Evolutionary conservation across 164 flowering plant species (phyloP).

Genomic region (Nymphaea thermarum): DNA sequence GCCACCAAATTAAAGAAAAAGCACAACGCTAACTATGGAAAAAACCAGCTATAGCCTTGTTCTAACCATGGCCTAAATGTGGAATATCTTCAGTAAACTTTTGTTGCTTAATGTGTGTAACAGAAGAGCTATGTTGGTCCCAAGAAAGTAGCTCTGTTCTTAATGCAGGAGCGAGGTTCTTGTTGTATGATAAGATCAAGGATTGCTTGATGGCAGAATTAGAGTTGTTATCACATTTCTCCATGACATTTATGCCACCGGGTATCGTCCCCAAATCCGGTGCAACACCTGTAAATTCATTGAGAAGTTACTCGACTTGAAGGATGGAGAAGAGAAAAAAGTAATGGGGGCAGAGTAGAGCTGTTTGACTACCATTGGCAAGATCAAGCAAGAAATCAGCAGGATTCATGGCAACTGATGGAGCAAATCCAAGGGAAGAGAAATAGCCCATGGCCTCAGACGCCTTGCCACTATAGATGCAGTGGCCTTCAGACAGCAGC

Average conservation of each 20-base stretch:
- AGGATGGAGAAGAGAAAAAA: not conserved
- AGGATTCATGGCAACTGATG: constrained; percentile 53
- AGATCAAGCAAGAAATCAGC: constrained; percentile 92
- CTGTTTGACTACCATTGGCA: constrained; percentile 53
- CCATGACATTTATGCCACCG: constrained; percentile 12
- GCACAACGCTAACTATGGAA: no score
- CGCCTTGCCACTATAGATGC: constrained; percentile 62
- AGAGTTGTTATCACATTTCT: constrained; percentile 31
- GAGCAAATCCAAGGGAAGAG: constrained; percentile 39
- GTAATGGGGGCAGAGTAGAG: not conserved
- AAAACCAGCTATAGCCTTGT: no score
- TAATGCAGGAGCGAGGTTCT: constrained; percentile 31
- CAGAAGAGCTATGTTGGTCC: not conserved
- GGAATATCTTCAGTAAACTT: not conserved
- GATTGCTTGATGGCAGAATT: constrained; percentile 40
- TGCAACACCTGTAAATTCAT: constrained; percentile 35
- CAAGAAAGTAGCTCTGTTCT: constrained; percentile 35
- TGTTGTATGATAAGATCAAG: constrained; percentile 47
- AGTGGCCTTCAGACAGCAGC: constrained; percentile 63
- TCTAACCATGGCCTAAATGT: no score
- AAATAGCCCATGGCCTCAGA: constrained; percentile 57
- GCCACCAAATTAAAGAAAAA: no score
- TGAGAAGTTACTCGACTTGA: not conserved
- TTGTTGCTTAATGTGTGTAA: not conserved
- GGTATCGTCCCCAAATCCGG: constrained; percentile 28